Evolutionary conservation across 352 stramenopile species (phyloP).

Genomic region (Saprolegnia diclina): DNA sequence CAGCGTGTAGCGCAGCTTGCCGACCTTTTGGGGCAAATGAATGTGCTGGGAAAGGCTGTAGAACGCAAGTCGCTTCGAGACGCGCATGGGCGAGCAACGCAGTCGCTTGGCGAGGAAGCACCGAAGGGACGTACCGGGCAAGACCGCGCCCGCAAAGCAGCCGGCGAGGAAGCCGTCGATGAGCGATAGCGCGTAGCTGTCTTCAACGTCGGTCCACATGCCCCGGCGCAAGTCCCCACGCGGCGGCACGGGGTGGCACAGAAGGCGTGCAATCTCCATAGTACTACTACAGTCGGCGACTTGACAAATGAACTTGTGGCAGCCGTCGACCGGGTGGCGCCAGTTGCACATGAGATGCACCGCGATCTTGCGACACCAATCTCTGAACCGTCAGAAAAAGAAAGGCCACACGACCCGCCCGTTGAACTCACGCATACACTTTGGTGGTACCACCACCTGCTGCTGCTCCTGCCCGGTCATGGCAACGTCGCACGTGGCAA

Average conservation of each 20-base stretch:
- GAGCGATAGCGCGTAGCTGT: conserved; percentile 53
- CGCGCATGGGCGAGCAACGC: conserved; percentile 90
- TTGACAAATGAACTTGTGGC: background rate
- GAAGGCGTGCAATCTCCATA: conserved; percentile 3
- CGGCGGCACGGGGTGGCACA: background rate
- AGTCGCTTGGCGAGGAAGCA: conserved; percentile 85
- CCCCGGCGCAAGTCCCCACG: background rate
- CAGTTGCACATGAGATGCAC: conserved; percentile 15
- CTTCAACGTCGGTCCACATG: conserved; percentile 14
- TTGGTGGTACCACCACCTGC: too few species aligned
- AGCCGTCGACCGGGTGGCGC: background rate
- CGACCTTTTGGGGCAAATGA: conserved; percentile 3
- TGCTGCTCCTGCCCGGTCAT: too few species aligned
- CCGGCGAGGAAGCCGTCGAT: conserved; percentile 86
- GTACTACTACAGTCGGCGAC: background rate
- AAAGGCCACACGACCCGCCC: background rate
- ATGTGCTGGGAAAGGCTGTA: background rate
- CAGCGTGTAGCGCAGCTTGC: background rate
- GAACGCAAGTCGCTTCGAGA: conserved; percentile 90
- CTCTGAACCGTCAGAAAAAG: background rate
- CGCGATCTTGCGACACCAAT: background rate
- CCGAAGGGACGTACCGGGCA: conserved; percentile 78
- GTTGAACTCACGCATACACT: too few species aligned
- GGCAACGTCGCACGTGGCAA: too few species aligned
- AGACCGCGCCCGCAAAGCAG: conserved; percentile 49